These are phyloP conservation scores for Phaeotremella fagi DNA, from an alignment of 768 basidiomycete genomes.

Conservation along the genomic window DNA sequence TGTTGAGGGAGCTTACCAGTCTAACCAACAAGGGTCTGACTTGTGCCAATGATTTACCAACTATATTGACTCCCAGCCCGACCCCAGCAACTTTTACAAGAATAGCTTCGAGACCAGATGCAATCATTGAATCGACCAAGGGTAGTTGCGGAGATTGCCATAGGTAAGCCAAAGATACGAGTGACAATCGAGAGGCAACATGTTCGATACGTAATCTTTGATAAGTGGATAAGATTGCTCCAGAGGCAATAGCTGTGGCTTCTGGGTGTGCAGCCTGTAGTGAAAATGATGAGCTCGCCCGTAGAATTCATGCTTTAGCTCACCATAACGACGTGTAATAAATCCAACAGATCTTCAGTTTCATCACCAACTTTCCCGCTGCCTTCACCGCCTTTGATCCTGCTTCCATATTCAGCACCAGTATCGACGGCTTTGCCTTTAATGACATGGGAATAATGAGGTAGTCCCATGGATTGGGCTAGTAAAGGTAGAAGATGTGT, in stretches of 20 bases:
- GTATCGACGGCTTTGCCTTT: conserved; percentile 73
- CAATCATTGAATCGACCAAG: conserved; percentile 81
- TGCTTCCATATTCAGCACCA: conserved; percentile 77
- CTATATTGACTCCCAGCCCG: conserved; percentile 69
- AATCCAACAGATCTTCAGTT: conserved; percentile 81
- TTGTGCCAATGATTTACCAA: conserved; percentile 67
- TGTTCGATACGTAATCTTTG: conserved; percentile 96
- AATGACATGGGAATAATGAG: conserved; percentile 77
- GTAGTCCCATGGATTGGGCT: conserved; percentile 76
- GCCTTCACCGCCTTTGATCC: conserved; percentile 49
- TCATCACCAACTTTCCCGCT: conserved; percentile 73
- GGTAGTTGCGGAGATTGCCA: conserved; percentile 92
- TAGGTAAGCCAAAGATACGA: conserved; percentile 78
- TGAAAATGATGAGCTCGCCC: background rate
- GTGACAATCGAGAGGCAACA: conserved; percentile 75
- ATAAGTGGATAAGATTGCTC: conserved; percentile 95
- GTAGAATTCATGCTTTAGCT: conserved; percentile 10
- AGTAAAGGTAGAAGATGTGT: conserved; percentile 86
- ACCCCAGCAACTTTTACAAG: conserved; percentile 96
- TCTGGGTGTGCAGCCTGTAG: conserved; percentile 69
- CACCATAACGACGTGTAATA: conserved; percentile 75
- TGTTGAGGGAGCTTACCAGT: conserved; percentile 55
- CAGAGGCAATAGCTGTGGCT: conserved; percentile 80
- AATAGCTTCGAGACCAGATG: conserved; percentile 66
- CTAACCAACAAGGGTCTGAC: conserved; percentile 69